Conservation (phyloP, 148 eudicot genomes). For the Fagopyrum esculentum region DNA sequence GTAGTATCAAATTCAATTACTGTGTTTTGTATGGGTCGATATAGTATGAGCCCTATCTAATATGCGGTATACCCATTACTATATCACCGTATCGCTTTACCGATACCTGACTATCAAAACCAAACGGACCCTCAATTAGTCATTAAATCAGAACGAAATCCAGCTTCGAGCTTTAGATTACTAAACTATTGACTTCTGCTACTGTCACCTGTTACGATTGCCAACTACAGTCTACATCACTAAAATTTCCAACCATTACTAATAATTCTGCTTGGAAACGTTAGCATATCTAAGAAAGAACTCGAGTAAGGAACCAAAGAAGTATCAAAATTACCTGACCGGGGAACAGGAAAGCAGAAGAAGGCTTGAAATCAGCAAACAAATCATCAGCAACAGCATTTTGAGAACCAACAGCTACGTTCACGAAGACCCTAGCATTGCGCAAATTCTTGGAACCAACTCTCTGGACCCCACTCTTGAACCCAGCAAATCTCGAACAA, state of each 20-base stretch:
- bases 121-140: neutral
- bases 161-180: neutral
- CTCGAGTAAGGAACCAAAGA: no score
- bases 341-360: constrained; percentile 75
- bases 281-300: neutral
- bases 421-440: constrained; percentile 55
- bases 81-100: no score
- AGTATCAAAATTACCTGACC: constrained; percentile 53
- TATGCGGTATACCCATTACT: no score
- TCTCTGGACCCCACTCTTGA: constrained; percentile 33
- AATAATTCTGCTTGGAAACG: neutral
- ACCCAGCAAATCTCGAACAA: constrained; percentile 27
- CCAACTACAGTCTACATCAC: neutral
- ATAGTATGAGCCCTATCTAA: no score
- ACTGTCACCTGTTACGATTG: neutral
- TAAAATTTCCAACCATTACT: neutral
- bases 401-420: constrained; percentile 57
- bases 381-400: constrained; percentile 43
- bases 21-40: no score
- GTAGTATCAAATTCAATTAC: no score
- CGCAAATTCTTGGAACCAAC: constrained; percentile 25
- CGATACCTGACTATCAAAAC: no score
- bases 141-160: neutral
- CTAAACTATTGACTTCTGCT: neutral
- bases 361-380: constrained; percentile 63